Evolutionary conservation across 768 basidiomycete genomes (phyloP).

Genomic region (Dictyophora rubrovolvata): DNA sequence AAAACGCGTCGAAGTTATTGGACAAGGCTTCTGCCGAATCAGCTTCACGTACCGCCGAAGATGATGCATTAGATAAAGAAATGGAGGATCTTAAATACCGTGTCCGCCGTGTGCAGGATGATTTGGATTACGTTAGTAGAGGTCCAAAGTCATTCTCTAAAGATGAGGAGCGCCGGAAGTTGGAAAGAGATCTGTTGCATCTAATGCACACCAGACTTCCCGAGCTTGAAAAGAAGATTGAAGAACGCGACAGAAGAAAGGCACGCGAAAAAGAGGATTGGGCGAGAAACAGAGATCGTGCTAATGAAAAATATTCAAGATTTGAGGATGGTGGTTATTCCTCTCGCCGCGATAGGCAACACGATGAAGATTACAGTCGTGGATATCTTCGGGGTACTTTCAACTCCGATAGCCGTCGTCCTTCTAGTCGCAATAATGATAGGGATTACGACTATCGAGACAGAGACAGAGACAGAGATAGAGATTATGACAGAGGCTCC

Average conservation of each 20-base stretch:
- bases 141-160: constrained; percentile 61
- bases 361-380: constrained; percentile 31
- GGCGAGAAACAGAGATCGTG: constrained; percentile 66
- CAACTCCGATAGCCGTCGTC: constrained; percentile 32
- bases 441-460: constrained; percentile 22
- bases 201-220: constrained; percentile 89
- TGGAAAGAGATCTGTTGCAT: constrained; percentile 79
- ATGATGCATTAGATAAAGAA: constrained; percentile 86
- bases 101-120: constrained; percentile 80
- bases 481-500: constrained; percentile 35
- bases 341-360: constrained; percentile 26
- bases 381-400: constrained; percentile 22
- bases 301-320: constrained; percentile 54
- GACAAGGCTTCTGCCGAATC: constrained; percentile 63
- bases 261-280: constrained; percentile 73
- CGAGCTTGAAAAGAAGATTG: constrained; percentile 77
- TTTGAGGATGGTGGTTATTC: constrained; percentile 39
- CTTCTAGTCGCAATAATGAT: constrained; percentile 30
- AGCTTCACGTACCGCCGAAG: constrained; percentile 56
- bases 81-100: constrained; percentile 77
- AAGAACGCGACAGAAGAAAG: constrained; percentile 65
- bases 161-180: constrained; percentile 75
- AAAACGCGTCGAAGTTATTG: constrained; percentile 69
- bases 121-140: constrained; percentile 76
- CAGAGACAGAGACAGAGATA: constrained; percentile 21